These are phyloP conservation scores for Paramecium caudatum DNA, from an alignment of 73 alveolate genomes.

Conservation along the genomic window DNA sequence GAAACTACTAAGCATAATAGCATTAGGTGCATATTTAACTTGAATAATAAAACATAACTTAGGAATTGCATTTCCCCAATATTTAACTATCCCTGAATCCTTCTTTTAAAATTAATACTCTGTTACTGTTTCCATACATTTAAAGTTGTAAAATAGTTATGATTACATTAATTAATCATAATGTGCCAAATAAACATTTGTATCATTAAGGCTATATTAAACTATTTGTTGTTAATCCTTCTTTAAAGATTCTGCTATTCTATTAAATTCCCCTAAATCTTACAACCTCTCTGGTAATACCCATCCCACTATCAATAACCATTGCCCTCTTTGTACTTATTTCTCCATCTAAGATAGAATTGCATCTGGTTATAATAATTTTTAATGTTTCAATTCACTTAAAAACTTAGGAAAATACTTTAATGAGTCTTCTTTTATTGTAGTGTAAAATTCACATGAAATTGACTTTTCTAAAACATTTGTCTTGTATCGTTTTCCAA, in stretches of 20 bases:
- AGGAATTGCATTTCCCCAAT: constrained; percentile 23
- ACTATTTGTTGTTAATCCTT: constrained; percentile 4
- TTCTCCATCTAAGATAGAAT: neutral
- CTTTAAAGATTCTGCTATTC: neutral
- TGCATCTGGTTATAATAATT: neutral
- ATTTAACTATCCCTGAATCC: constrained; percentile 32
- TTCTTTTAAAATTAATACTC: neutral
- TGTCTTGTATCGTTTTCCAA: constrained; percentile 41
- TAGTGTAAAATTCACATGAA: neutral
- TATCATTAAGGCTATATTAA: no score
- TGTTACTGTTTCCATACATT: neutral
- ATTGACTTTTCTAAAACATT: neutral
- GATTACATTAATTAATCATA: neutral
- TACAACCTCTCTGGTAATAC: constrained; percentile 23
- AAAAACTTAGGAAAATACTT: neutral
- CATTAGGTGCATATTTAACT: neutral
- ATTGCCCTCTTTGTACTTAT: neutral
- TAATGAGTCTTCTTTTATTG: neutral
- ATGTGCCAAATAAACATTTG: neutral
- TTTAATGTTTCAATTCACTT: neutral
- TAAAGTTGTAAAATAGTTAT: neutral
- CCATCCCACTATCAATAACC: neutral
- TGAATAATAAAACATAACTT: constrained; percentile 30
- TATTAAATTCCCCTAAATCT: constrained; percentile 18
- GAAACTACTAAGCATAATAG: constrained; percentile 24